phyloP scores from a whole-genome alignment of 2,329 filamentous ascomycete genomes.

The Fusarium fujikuroi region DNA sequence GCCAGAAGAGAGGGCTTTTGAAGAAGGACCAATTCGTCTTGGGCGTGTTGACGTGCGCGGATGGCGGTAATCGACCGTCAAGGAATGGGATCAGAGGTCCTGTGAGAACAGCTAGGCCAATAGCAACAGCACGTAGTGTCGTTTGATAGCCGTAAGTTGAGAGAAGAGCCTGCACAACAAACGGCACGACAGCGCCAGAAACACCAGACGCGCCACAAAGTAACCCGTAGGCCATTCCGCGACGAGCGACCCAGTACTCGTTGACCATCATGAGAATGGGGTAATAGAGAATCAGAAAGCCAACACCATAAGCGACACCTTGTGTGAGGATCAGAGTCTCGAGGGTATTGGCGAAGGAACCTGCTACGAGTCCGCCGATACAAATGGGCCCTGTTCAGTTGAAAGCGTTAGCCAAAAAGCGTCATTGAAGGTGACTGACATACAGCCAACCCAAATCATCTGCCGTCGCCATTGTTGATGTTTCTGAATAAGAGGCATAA shows the following conservation, averaged over 20 bases:
- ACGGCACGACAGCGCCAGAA: neutral
- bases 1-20: neutral
- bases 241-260: neutral
- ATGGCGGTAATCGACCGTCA: neutral
- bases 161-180: neutral
- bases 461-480: neutral
- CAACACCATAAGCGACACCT: neutral
- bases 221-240: neutral
- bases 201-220: neutral
- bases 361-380: neutral
- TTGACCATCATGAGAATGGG: neutral
- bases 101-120: neutral
- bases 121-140: neutral
- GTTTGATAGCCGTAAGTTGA: no score
- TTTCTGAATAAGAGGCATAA: neutral
- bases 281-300: neutral
- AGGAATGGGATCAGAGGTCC: neutral
- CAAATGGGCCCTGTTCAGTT: neutral
- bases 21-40: neutral
- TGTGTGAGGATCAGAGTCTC: neutral
- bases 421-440: rapidly evolving
- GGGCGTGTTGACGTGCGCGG: neutral
- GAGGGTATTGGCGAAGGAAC: neutral
- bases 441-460: neutral
- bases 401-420: neutral